Conservation (phyloP, 352 stramenopile species). For the Phytophthora megakarya region DNA sequence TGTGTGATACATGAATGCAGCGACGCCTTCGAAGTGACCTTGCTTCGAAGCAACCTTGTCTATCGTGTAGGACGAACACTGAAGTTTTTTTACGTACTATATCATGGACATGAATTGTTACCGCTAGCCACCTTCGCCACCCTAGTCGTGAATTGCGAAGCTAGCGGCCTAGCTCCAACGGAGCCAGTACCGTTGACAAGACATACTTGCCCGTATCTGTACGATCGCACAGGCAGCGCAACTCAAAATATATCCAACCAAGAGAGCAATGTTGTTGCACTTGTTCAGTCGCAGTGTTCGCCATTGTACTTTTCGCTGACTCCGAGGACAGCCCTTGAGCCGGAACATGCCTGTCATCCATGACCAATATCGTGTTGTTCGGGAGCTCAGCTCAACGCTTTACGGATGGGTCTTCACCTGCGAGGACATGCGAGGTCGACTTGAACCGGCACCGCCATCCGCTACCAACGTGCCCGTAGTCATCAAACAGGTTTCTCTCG, state of each 20-base stretch:
- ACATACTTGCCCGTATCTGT: background rate
- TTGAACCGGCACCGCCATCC: background rate
- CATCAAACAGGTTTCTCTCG: slow-evolving; percentile 49
- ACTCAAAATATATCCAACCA: slow-evolving; percentile 1
- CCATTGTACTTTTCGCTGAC: slow-evolving; percentile 7
- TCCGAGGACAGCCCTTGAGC: background rate
- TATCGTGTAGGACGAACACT: background rate
- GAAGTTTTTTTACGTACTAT: background rate
- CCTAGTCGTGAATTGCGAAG: too few species aligned
- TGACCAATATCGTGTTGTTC: slow-evolving; percentile 32
- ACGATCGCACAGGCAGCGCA: background rate
- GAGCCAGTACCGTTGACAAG: slow-evolving; percentile 18
- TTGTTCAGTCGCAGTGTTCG: background rate
- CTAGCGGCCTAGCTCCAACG: slow-evolving; percentile 3
- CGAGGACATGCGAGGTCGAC: slow-evolving; percentile 31
- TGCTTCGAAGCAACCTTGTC: too few species aligned
- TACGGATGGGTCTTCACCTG: slow-evolving; percentile 54
- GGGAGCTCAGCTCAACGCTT: slow-evolving; percentile 44
- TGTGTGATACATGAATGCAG: too few species aligned
- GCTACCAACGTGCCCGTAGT: slow-evolving; percentile 23
- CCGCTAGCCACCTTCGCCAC: background rate
- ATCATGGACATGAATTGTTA: slow-evolving; percentile 6
- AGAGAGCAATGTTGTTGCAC: background rate
- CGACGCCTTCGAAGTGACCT: background rate
- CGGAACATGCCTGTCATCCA: slow-evolving; percentile 22